These are phyloP conservation scores for Naganishia albida DNA, from an alignment of 1,284 basidiomycete species.

Conservation along the genomic window DNA sequence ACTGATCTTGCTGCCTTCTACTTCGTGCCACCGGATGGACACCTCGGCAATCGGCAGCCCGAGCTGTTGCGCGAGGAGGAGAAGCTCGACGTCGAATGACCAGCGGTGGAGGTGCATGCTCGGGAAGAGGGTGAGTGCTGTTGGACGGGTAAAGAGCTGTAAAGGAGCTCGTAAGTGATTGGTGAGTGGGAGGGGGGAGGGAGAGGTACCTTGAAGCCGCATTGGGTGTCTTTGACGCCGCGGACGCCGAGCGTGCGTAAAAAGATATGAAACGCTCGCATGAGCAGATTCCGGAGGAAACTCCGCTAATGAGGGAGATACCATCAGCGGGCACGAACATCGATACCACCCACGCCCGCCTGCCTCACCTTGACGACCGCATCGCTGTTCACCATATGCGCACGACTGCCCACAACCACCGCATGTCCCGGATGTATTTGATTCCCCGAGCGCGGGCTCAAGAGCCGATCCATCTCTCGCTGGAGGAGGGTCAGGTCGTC, in stretches of 20 bases:
- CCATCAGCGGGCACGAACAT: too few relatives aligned
- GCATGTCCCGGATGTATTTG: slow-evolving; percentile 59
- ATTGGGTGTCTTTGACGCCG: slow-evolving; percentile 89
- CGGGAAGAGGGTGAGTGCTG: slow-evolving; percentile 79
- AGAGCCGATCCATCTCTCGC: slow-evolving; percentile 66
- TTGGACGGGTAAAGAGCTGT: slow-evolving; percentile 73
- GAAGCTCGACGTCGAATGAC: slow-evolving; percentile 93
- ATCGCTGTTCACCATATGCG: slow-evolving; percentile 85
- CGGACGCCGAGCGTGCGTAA: slow-evolving; percentile 79
- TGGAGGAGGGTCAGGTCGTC: slow-evolving; percentile 74
- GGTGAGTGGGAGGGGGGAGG: background rate
- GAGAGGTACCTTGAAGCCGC: slow-evolving; percentile 76
- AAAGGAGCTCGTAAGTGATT: background rate
- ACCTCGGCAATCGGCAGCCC: slow-evolving; percentile 78
- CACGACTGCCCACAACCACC: slow-evolving; percentile 73
- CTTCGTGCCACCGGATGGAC: slow-evolving; percentile 86
- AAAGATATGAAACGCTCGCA: slow-evolving; percentile 86
- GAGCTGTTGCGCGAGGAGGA: slow-evolving; percentile 79
- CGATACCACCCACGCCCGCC: too few relatives aligned
- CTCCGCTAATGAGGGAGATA: slow-evolving; percentile 64
- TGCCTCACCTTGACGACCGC: slow-evolving; percentile 83
- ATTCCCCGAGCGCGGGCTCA: slow-evolving; percentile 36
- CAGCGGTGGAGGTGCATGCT: slow-evolving; percentile 78
- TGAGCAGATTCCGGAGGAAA: slow-evolving; percentile 80
- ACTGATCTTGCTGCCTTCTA: slow-evolving; percentile 85